phyloP scores from a whole-genome alignment of 1,139 yeast genomes.

The Diutina neorugosa region DNA sequence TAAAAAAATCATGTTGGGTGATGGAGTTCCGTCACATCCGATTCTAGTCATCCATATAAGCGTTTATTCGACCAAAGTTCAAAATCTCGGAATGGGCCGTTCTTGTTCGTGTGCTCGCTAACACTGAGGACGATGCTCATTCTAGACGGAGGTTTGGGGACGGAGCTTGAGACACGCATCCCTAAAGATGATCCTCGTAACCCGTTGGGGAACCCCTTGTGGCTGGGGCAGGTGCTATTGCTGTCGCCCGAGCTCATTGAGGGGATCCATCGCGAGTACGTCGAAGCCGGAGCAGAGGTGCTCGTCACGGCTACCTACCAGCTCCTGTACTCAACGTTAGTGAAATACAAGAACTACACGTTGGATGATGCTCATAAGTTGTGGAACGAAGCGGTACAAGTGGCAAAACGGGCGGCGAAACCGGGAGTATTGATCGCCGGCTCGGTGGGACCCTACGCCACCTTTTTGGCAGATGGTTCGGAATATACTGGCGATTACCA shows the following conservation, averaged over 20 bases:
- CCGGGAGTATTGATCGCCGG: conserved; percentile 29
- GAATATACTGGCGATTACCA: conserved; percentile 58
- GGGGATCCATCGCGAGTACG: conserved; percentile 38
- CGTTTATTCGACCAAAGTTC: not conserved
- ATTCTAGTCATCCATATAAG: too few species aligned
- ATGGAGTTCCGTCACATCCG: too few species aligned
- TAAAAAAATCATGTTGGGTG: too few species aligned
- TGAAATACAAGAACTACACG: conserved; percentile 6
- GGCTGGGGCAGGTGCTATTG: conserved; percentile 48
- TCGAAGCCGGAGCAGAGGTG: conserved; percentile 43
- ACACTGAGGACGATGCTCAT: not conserved
- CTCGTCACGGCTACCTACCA: conserved; percentile 55
- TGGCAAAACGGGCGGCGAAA: conserved; percentile 17
- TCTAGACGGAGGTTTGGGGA: conserved; percentile 1
- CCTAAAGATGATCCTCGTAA: not conserved
- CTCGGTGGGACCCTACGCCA: conserved; percentile 67
- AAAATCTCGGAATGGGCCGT: not conserved
- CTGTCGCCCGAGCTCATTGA: conserved; percentile 8
- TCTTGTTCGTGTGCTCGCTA: not conserved
- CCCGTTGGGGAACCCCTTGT: conserved; percentile 20
- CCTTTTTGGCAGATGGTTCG: conserved; percentile 49
- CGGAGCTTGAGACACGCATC: not conserved
- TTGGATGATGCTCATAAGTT: conserved; percentile 7
- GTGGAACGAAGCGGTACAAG: conserved; percentile 22
- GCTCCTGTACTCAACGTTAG: conserved; percentile 32